A percentile compares a stretch with the other conserved stretches of the same genome.
These are phyloP conservation scores for Uncinocarpus reesii DNA, from an alignment of 2,329 filamentous ascomycete species.

Conservation along the genomic window DNA sequence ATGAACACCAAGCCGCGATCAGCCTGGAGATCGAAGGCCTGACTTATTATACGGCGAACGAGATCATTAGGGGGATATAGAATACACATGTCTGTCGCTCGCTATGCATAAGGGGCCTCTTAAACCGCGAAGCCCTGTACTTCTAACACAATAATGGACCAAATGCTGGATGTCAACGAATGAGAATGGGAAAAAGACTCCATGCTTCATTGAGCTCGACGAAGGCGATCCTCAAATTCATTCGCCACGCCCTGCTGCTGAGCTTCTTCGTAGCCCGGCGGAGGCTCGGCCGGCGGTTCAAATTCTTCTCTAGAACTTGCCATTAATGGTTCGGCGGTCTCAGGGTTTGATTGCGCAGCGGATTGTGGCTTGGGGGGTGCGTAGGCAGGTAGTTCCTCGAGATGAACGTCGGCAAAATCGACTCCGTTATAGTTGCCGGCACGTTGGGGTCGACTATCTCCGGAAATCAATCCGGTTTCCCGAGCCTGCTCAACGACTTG, in stretches of 20 bases:
- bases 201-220: constrained; percentile 21
- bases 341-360: constrained; percentile 17
- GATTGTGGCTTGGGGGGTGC: constrained; percentile 45
- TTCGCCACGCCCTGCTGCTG: constrained; percentile 70
- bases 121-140: not conserved
- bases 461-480: constrained; percentile 45
- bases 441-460: constrained; percentile 26
- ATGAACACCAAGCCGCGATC: not conserved
- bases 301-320: constrained; percentile 26
- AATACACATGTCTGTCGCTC: not conserved
- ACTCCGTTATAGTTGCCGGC: constrained; percentile 39
- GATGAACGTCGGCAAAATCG: constrained; percentile 55
- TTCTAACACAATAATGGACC: no score
- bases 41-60: not conserved
- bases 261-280: constrained; percentile 83
- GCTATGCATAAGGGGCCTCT: not conserved
- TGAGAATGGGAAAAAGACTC: not conserved
- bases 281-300: constrained; percentile 59
- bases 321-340: no score
- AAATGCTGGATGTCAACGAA: not conserved
- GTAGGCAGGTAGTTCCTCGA: constrained; percentile 84
- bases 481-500: constrained; percentile 68
- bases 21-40: no score
- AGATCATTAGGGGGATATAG: not conserved
- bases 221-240: constrained; percentile 54